phyloP scores from a whole-genome alignment of 495 filamentous ascomycete species.

The Corynascus novoguineensis region DNA sequence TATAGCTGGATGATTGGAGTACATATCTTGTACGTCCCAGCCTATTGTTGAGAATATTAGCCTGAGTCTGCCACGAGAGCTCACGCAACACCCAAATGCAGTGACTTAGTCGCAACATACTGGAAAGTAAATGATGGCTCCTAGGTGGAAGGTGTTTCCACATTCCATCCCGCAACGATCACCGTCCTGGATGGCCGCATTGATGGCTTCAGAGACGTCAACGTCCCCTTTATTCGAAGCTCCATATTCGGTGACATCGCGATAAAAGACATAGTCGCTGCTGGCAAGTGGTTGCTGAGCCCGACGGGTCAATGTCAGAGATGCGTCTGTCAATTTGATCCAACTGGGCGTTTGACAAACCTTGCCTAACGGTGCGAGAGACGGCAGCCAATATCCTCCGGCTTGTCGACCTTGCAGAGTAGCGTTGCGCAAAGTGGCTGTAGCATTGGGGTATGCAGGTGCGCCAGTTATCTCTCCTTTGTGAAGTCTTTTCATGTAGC shows the following conservation, averaged over 20 bases:
- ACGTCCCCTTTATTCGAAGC: constrained; percentile 2
- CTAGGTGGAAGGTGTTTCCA: constrained; percentile 62
- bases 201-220: constrained; percentile 77
- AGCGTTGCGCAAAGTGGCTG: no score
- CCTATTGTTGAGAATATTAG: no score
- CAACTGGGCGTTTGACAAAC: not conserved
- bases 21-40: constrained; percentile 63
- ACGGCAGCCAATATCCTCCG: not conserved
- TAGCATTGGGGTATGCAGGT: no score
- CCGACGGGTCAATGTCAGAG: no score
- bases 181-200: constrained; percentile 64
- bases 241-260: constrained; percentile 4
- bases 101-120: no score
- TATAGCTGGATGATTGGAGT: constrained; percentile 60
- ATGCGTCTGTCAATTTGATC: not conserved
- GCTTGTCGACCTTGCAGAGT: not conserved
- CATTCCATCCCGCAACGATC: constrained; percentile 68
- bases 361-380: not conserved
- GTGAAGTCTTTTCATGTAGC: not conserved
- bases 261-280: not conserved
- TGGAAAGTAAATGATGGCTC: constrained; percentile 72
- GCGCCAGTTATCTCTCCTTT: no score
- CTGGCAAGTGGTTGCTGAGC: no score
- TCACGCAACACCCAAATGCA: no score
- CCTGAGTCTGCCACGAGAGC: no score